Base-by-base conservation (phyloP, 2,329 filamentous ascomycete genomes). In the Leptographium galeiforme region DNA sequence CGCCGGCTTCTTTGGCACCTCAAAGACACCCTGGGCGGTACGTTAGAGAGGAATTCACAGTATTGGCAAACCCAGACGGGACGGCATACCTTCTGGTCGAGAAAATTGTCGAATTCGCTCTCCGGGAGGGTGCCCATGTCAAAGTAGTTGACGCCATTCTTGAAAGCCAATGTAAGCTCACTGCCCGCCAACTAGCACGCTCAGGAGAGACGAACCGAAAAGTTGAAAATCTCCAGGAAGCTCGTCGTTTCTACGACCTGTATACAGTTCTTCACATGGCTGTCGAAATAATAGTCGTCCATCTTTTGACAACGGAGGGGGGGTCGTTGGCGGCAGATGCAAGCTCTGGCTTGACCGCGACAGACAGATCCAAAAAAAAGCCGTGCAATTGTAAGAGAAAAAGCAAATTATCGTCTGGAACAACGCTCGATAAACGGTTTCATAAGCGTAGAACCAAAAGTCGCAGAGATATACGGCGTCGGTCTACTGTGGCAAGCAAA, bases 151-250 rank as follows among this genome's bases (percentile, higher is more conserved):
- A n/a, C 67, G 30, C 73, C 64, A 62, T 81, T 72, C 77, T 80
- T 55, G 13, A 5, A 2, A 40, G 34, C 7, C 6, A 25, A 25
- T 19, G 47, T 54, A 52, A 57, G 55, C 18, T 45, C 25, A 25
- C 5, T 25, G 25, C 2, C 25, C 10, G n/a, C 8, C 36, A 30
- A 25, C 8, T n/a, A 7, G 2, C 8, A 36, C 30, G n/a, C 39
- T 11, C 16, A 5, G 32, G 32, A 6, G 4, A 11, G 46, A 45
- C 40, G 57, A 63, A 80, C 78, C 62, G 77, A 74, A 59, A 79
- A 81, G 58, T 81, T 81, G 60, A 78, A 71, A 40, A 81, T 76
- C 62, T 81, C 75, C 30, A 81, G 58, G 62, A 78, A 82, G 57
- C 67, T 72, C 18, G 77, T 81, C 52, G 65, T 66, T 63, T 82